Conservation (phyloP, 2,329 filamentous ascomycete species). For the Trichoderma sp. region DNA sequence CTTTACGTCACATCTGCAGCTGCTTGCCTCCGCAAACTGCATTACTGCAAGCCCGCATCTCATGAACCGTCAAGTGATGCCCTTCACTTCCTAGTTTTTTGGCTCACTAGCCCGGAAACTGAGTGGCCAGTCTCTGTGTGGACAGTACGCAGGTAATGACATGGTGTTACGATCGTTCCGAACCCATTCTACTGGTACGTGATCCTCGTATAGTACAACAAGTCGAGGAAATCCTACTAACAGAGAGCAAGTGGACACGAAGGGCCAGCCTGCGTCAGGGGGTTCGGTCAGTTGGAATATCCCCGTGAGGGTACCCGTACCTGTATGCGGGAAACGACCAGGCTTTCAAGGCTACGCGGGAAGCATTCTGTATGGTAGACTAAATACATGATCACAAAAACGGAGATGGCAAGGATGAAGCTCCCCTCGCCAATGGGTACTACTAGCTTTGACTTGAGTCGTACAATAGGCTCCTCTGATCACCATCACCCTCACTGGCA, state of each 20-base stretch:
- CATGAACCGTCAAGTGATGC: not conserved
- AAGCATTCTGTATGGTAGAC: not conserved
- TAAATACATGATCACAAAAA: not conserved
- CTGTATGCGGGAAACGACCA: not conserved
- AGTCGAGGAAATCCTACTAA: not conserved
- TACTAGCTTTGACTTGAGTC: not conserved
- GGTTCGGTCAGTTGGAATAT: not conserved
- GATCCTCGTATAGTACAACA: not conserved
- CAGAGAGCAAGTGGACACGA: not conserved
- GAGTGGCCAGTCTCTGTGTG: not conserved
- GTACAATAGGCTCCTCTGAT: not conserved
- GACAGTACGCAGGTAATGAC: not conserved
- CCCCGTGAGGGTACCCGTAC: not conserved
- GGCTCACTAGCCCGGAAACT: not conserved
- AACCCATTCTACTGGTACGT: not conserved
- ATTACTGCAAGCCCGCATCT: not conserved
- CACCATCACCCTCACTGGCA: not conserved
- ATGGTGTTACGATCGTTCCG: not conserved
- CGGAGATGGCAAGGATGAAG: not conserved
- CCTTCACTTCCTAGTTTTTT: not conserved
- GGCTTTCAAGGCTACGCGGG: too few species aligned
- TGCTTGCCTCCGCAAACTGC: not conserved
- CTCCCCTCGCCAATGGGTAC: not conserved
- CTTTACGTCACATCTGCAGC: not conserved
- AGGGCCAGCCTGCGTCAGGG: not conserved